Evolutionary conservation across 2,329 filamentous ascomycete species (phyloP), one percentile per base, ranked within the genome.

Genomic region (Fusarium lateritium): DNA sequence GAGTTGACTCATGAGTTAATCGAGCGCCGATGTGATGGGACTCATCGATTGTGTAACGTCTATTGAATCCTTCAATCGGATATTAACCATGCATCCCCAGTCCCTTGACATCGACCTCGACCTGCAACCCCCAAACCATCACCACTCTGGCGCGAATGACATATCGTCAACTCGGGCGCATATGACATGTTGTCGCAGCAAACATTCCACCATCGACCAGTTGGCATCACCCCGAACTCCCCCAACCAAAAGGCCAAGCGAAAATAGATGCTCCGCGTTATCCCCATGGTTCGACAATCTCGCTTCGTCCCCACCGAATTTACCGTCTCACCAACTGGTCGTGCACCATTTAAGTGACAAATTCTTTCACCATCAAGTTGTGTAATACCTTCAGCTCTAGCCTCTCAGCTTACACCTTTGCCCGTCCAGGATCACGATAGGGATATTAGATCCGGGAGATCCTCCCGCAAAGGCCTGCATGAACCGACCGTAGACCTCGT

Each of bases 201-300:
- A 55, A 36, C 46, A 34, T 40, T 34, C 39, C 55, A 57, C 50
- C 31, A 24, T 15, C 28, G 43, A 11, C 28, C 28, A 31, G 28
- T 31, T 31, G 10, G 28, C 28, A 13, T 31, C 28, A 31, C 28
- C 13, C 28, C 28, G 10, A 31, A 31, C 34, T 17, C 17, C 34
- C 34, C 34, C 34, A 36, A 36, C 14, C 34, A 17, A 36, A 36
- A 15, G 34, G 34, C 34, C 34, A 36, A 36, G 34, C 14, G 34
- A 36, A 51, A 24, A 39, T 39, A 51, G 45, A 28, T 40, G 17
- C 53, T 55, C 67, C 67, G 58, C 51, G 52, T 34, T 69, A 51
- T 69, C 46, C 62, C 51, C 67, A 59, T 70, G 36, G 51, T 54
- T 67, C 67, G 67, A 70, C 67, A 70, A 70, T 70, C 62, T 69